Evolutionary conservation across 2,329 filamentous ascomycete species (phyloP), one percentile per base, ranked within the genome.

Genomic region (Pseudonectria buxi): DNA sequence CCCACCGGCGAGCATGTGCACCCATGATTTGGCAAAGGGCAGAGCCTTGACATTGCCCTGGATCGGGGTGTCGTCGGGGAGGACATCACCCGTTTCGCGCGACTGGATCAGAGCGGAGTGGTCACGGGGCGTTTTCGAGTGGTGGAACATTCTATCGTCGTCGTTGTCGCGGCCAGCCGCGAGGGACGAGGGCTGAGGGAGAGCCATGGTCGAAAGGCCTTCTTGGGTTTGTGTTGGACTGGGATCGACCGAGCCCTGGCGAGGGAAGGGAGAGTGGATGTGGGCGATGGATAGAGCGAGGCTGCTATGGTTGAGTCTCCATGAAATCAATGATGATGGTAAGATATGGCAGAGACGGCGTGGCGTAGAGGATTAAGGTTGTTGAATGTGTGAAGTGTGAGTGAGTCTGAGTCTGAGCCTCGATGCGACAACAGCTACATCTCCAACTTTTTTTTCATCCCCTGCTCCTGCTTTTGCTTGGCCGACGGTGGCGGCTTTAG

Each of bases 1-100:
- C 87, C 81, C 89, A 72, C 89, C 89, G 36, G 89, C 89, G 39
- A 95, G 75, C 54, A 95, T 82, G 68, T 95, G 88, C 43, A 88
- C 85, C 84, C 87, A 94, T 60, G 87, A 88, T 61, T 88, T 89
- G 13, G 80, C 70, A 51, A 75, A 74, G 3, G 74, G 72, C 26
- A 68, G 60, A 12, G 59, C 56, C 44, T 68, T 65, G 35, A 57
- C 47, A 35, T 58, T 49, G 13, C 49, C 49, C 22, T 56, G 44
- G 33, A 50, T 40, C 13, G 57, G 54, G 13, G 49, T 45, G 35
- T 64, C 65, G 34, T 68, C 62, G 3, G 74, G 71, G 3, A 71
- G 53, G 4, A 71, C 61, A 37, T 75, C 74, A 25, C 78, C 78
- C 11, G 71, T 74, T 53, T 83, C 79, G 29, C 78, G 67, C 32